Evolutionary conservation across 768 basidiomycete species (phyloP).

Genomic region (Russula foetens): DNA sequence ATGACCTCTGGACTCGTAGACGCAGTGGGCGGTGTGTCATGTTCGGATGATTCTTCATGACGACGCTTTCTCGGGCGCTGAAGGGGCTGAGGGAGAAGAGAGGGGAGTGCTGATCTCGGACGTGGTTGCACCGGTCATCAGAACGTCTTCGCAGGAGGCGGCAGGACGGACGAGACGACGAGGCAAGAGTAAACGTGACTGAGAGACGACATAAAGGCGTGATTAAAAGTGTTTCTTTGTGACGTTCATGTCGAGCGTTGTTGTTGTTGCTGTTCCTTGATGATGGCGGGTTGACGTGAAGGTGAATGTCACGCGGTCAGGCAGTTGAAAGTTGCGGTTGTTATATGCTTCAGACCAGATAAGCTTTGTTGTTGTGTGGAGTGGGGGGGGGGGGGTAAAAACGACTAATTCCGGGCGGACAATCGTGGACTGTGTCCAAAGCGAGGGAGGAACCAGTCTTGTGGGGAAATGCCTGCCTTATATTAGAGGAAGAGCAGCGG

Average conservation of each 20-base stretch:
- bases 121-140: neutral
- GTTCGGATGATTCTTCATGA: neutral
- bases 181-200: neutral
- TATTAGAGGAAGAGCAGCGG: too few species aligned
- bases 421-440: neutral
- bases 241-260: neutral
- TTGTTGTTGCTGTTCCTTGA: neutral
- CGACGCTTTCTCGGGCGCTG: slow-evolving; percentile 3
- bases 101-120: neutral
- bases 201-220: slow-evolving; percentile 5
- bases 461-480: neutral
- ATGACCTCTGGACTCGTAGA: too few species aligned
- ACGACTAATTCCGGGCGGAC: neutral
- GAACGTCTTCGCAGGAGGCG: neutral
- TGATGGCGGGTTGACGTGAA: neutral
- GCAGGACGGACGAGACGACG: neutral
- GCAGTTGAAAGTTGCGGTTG: neutral
- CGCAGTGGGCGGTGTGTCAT: neutral
- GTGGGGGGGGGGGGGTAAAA: neutral
- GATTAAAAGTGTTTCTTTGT: neutral
- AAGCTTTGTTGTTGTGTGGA: slow-evolving; percentile 6
- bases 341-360: neutral
- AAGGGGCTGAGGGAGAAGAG: neutral
- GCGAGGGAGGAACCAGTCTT: neutral
- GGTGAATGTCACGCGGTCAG: neutral